A percentile compares a stretch with the other conserved stretches of the same genome.
Evolutionary conservation across 108 stramenopile genomes (phyloP).

Genomic region (Skeletonema costatum): DNA sequence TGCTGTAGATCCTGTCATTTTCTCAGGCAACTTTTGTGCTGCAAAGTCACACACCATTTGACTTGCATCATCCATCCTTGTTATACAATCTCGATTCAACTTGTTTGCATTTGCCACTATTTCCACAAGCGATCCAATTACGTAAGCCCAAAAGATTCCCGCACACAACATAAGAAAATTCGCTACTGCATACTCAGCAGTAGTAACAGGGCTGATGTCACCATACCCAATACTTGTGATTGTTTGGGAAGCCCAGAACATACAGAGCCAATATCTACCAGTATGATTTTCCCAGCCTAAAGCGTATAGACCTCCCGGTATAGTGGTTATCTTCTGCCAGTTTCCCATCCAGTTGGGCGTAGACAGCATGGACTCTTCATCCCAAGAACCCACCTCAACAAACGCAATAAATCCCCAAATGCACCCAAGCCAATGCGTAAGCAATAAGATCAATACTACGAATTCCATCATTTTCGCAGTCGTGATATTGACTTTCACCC

Average conservation of each 20-base stretch:
- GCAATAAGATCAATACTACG: conserved; percentile 13
- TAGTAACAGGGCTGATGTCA: conserved; percentile 45
- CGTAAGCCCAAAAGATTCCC: conserved; percentile 50
- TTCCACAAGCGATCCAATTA: conserved; percentile 43
- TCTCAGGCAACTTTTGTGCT: conserved; percentile 9
- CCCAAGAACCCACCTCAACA: conserved; percentile 6
- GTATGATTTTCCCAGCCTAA: conserved; percentile 41
- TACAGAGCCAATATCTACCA: conserved; percentile 41
- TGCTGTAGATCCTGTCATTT: conserved; percentile 7
- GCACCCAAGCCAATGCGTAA: conserved; percentile 28
- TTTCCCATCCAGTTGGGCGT: conserved; percentile 46
- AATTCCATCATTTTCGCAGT: conserved; percentile 21
- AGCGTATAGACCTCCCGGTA: conserved; percentile 35
- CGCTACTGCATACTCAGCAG: conserved; percentile 33
- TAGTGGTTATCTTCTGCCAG: conserved; percentile 24
- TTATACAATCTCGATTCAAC: background rate
- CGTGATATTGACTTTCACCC: conserved; percentile 14
- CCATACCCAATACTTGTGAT: conserved; percentile 61
- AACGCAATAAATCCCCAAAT: conserved; percentile 42
- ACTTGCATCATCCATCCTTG: conserved; percentile 29
- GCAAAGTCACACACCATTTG: conserved; percentile 38
- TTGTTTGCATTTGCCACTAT: conserved; percentile 13
- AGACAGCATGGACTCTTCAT: background rate
- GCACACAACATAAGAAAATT: conserved; percentile 35
- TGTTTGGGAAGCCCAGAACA: conserved; percentile 57